Evolutionary conservation across 768 basidiomycete species (phyloP).

Genomic region (Albatrellus ellisii): DNA sequence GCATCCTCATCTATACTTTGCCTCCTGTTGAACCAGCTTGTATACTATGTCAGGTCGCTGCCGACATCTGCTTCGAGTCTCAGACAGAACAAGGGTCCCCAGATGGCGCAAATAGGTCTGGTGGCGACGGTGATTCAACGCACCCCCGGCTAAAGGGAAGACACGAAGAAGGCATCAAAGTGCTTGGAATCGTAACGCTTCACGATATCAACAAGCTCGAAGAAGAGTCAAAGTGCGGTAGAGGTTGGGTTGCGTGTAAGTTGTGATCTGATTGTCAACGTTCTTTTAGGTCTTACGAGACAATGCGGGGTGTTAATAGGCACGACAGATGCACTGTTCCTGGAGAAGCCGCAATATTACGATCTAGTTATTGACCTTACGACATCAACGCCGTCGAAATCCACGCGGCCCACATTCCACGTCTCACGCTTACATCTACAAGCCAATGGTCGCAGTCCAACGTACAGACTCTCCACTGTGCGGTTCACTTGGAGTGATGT

Average conservation of each 20-base stretch:
- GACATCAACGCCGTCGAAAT: conserved; percentile 44
- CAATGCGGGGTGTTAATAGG: conserved; percentile 24
- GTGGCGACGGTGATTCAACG: conserved; percentile 6
- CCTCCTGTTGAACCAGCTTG: conserved; percentile 75
- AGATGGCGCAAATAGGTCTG: conserved; percentile 6
- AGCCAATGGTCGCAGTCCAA: conserved; percentile 23
- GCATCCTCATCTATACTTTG: conserved; percentile 69
- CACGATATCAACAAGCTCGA: conserved; percentile 54
- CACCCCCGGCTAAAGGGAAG: conserved; percentile 24
- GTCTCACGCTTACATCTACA: conserved; percentile 36
- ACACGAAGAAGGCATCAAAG: conserved; percentile 40
- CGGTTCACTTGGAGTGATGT: conserved; percentile 81
- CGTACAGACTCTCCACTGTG: conserved; percentile 45
- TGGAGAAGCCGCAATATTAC: conserved; percentile 69
- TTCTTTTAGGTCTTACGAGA: background rate
- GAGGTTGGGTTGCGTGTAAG: conserved; percentile 77
- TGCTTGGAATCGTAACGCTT: conserved; percentile 72
- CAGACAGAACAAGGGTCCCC: conserved; percentile 11
- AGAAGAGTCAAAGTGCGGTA: conserved; percentile 40
- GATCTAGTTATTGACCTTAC: conserved; percentile 75
- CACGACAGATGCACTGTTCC: conserved; percentile 75
- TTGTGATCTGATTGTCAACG: conserved; percentile 6
- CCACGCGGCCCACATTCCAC: conserved; percentile 54
- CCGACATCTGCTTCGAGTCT: conserved; percentile 49
- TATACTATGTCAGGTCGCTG: conserved; percentile 45